These are phyloP conservation scores for Quercus lobata DNA, from an alignment of 331 rosid species.

Conservation along the genomic window DNA sequence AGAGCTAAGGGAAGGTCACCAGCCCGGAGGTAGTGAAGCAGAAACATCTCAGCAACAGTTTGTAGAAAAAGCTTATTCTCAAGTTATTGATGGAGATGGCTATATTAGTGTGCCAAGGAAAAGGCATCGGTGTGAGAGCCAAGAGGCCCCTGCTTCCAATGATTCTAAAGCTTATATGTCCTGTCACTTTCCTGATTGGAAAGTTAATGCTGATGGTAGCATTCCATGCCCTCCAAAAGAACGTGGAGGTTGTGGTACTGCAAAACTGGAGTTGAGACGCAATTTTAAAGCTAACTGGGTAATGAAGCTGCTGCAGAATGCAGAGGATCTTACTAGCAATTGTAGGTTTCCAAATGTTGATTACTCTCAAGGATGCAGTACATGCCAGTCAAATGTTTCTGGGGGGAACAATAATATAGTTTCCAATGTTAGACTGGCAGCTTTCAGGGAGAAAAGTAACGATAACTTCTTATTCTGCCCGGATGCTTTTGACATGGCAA, in stretches of 20 bases:
- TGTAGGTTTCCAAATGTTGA: constrained; percentile 23
- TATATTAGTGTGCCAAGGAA: not conserved
- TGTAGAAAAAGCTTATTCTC: constrained; percentile 32
- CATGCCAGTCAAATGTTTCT: constrained; percentile 16
- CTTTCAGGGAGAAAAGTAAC: constrained; percentile 41
- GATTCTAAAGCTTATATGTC: constrained; percentile 23
- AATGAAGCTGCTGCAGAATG: constrained; percentile 39
- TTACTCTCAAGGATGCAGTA: constrained; percentile 21
- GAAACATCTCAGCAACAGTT: constrained; percentile 39
- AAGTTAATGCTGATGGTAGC: constrained; percentile 44
- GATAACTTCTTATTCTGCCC: constrained; percentile 59
- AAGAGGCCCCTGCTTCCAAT: constrained; percentile 19
- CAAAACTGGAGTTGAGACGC: constrained; percentile 49
- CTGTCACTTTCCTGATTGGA: constrained; percentile 48
- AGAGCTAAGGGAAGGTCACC: constrained; percentile 58
- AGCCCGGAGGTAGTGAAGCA: constrained; percentile 49
- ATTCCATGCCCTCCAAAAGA: constrained; percentile 68
- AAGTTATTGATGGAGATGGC: constrained; percentile 15
- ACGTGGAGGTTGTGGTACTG: constrained; percentile 58
- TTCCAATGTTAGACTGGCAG: constrained; percentile 51
- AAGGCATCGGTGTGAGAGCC: constrained; percentile 36
- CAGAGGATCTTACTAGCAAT: constrained; percentile 54
- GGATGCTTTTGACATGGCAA: constrained; percentile 37
- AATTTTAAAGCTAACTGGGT: constrained; percentile 54
- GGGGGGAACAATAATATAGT: constrained; percentile 21